Percentiles rank a stretch among this genome's conserved stretches.
Conservation (phyloP, 2,329 filamentous ascomycete genomes). For the Xylaria arbuscula region DNA sequence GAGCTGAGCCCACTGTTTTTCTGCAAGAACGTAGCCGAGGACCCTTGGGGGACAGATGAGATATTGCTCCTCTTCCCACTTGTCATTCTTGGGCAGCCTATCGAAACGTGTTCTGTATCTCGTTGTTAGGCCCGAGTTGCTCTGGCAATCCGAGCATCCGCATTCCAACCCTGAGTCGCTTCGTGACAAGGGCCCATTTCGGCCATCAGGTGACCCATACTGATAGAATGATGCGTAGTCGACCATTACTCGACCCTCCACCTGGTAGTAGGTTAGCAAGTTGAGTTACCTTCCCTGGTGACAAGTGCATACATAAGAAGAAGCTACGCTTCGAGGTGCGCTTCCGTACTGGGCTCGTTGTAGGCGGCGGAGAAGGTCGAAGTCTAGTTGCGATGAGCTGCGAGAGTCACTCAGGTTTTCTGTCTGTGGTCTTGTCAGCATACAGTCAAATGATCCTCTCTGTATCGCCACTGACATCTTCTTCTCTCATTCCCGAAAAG, state of each 20-base stretch:
- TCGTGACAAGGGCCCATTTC: constrained; percentile 8
- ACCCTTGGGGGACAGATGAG: constrained; percentile 18
- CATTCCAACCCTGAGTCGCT: constrained; percentile 1
- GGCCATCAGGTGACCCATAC: constrained; percentile 8
- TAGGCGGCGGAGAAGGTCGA: background rate
- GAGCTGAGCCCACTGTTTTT: constrained; percentile 21
- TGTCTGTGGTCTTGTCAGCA: constrained; percentile 4
- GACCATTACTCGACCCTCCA: constrained; percentile 8
- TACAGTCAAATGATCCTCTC: background rate
- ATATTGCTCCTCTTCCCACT: constrained; percentile 21
- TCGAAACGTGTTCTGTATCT: constrained; percentile 17
- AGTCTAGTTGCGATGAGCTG: background rate
- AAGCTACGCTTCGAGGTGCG: background rate
- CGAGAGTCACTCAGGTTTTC: constrained; percentile 5
- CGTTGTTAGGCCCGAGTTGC: constrained; percentile 3
- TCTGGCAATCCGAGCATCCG: constrained; percentile 12
- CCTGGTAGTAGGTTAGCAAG: constrained; percentile 1
- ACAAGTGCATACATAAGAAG: background rate
- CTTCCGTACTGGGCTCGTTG: background rate
- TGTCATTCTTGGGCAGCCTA: background rate
- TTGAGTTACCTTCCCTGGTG: background rate
- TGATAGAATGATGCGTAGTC: constrained; percentile 17
- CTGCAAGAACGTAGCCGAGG: constrained; percentile 18
- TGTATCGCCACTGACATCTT: constrained; percentile 5
- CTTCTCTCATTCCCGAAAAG: constrained; percentile 15